Evolutionary conservation across 306 rosid genomes (phyloP).

Genomic region (Lablab purpureus): DNA sequence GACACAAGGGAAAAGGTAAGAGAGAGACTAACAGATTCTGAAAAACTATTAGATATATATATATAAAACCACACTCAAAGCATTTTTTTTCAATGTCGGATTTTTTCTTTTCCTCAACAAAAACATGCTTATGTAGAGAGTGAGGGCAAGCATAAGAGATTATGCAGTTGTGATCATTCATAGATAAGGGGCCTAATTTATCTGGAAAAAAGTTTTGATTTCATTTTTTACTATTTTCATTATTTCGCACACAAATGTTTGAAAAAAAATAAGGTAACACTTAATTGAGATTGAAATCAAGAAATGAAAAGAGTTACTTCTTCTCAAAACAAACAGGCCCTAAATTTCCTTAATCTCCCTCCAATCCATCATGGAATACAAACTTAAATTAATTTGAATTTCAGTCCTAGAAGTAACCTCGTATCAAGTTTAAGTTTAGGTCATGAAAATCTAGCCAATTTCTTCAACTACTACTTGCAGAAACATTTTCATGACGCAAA

Average conservation of each 20-base stretch:
- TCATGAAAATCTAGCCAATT: conserved; percentile 30
- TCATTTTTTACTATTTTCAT: background rate
- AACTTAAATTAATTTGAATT: conserved; percentile 13
- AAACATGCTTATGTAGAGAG: conserved; percentile 16
- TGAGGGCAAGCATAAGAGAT: conserved; percentile 26
- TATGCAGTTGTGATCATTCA: conserved; percentile 32
- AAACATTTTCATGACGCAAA: conserved; percentile 33
- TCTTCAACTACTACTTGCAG: conserved; percentile 25
- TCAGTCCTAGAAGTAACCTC: conserved; percentile 35
- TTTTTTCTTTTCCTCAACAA: too few species aligned
- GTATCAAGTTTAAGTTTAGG: conserved; percentile 9
- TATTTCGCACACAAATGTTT: background rate
- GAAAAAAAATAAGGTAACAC: background rate
- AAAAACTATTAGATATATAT: too few species aligned
- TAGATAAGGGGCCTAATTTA: too few species aligned
- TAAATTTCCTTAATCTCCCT: conserved; percentile 29
- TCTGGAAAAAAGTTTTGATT: background rate
- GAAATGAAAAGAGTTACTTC: background rate
- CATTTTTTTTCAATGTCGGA: too few species aligned
- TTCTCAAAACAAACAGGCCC: background rate
- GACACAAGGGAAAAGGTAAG: conserved; percentile 26
- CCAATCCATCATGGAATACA: conserved; percentile 16
- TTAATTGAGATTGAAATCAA: background rate
- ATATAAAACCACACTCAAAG: too few species aligned
- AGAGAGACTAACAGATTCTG: conserved; percentile 16